A percentile compares a stretch with the other conserved stretches of the same genome.
Evolutionary conservation across 306 rosid species (phyloP).

Genomic region (Medicago arabica): DNA sequence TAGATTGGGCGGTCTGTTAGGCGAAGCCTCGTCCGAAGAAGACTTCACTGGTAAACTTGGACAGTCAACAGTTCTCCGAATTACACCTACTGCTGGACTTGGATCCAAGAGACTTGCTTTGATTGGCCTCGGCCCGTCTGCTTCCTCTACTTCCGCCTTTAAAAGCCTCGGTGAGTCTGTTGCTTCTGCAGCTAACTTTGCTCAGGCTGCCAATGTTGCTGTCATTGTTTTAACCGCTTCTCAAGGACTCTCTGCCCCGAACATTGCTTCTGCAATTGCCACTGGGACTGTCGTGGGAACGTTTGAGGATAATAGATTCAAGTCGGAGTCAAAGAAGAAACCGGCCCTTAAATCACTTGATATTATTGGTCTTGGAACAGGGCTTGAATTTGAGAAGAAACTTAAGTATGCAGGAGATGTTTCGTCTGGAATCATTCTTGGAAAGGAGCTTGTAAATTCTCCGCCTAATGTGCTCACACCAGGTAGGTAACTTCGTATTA

Average conservation of each 20-base stretch:
- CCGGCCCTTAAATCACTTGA: slow-evolving; percentile 69
- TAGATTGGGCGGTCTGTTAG: slow-evolving; percentile 80
- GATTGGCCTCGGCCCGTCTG: slow-evolving; percentile 87
- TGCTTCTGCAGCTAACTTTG: slow-evolving; percentile 78
- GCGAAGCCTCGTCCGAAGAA: slow-evolving; percentile 91
- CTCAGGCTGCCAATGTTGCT: slow-evolving; percentile 75
- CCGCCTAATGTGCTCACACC: slow-evolving; percentile 99
- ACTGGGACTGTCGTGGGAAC: slow-evolving; percentile 83
- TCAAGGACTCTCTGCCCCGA: slow-evolving; percentile 64
- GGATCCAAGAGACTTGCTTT: slow-evolving; percentile 84
- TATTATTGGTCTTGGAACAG: slow-evolving; percentile 89
- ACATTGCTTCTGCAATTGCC: slow-evolving; percentile 76
- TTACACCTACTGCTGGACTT: slow-evolving; percentile 54
- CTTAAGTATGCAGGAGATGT: slow-evolving; percentile 80
- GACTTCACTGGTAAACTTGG: slow-evolving; percentile 93
- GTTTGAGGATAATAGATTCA: slow-evolving; percentile 83
- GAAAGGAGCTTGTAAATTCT: slow-evolving; percentile 91
- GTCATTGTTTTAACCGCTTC: slow-evolving; percentile 71
- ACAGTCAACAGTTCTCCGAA: slow-evolving; percentile 78
- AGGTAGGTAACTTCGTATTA: slow-evolving; percentile 57
- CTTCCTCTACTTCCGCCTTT: slow-evolving; percentile 58
- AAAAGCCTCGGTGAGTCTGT: slow-evolving; percentile 85
- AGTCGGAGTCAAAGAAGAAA: slow-evolving; percentile 77
- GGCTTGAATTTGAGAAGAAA: slow-evolving; percentile 83
- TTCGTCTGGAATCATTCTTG: slow-evolving; percentile 82